Conservation (phyloP, 257 asterid genomes). For the Nemophila menziesii region DNA sequence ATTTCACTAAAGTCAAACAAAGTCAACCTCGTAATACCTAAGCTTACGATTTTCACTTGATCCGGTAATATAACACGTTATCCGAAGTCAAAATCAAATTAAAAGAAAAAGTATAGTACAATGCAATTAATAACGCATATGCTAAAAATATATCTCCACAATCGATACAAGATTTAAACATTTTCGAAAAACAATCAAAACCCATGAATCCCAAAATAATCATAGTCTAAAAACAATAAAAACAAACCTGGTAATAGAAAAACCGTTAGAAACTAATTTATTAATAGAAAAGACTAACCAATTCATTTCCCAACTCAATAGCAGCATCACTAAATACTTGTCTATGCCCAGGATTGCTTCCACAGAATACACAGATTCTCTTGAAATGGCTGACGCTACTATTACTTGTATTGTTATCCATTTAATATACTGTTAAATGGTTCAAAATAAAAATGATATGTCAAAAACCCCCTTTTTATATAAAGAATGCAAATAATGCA, state of each 20-base stretch:
- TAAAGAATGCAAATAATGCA: not conserved
- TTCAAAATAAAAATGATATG: slow-evolving; percentile 5
- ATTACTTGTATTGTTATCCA: slow-evolving; percentile 37
- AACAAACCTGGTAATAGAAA: too few relatives aligned
- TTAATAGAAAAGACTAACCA: slow-evolving; percentile 37
- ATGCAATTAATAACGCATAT: slow-evolving; percentile 2
- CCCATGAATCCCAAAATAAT: slow-evolving; percentile 11
- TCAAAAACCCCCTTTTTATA: slow-evolving; percentile 1
- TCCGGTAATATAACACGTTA: not conserved
- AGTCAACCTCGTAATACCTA: slow-evolving; percentile 1
- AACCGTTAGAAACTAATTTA: not conserved
- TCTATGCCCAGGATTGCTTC: slow-evolving; percentile 89
- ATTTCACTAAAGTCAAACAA: slow-evolving; percentile 10
- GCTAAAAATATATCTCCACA: not conserved
- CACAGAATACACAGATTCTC: slow-evolving; percentile 91
- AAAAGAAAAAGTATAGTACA: slow-evolving; percentile 8
- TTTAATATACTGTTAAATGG: slow-evolving; percentile 14
- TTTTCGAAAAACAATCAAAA: slow-evolving; percentile 4
- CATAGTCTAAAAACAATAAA: slow-evolving; percentile 4
- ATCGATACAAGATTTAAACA: not conserved
- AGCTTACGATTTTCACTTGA: slow-evolving; percentile 2
- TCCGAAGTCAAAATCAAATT: slow-evolving; percentile 4
- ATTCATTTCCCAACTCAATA: slow-evolving; percentile 79
- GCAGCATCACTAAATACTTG: slow-evolving; percentile 96
- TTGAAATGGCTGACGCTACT: slow-evolving; percentile 49